These are phyloP conservation scores for Bothriochloa decipiens DNA, from an alignment of 176 grass and related monocot genomes.

Conservation along the genomic window DNA sequence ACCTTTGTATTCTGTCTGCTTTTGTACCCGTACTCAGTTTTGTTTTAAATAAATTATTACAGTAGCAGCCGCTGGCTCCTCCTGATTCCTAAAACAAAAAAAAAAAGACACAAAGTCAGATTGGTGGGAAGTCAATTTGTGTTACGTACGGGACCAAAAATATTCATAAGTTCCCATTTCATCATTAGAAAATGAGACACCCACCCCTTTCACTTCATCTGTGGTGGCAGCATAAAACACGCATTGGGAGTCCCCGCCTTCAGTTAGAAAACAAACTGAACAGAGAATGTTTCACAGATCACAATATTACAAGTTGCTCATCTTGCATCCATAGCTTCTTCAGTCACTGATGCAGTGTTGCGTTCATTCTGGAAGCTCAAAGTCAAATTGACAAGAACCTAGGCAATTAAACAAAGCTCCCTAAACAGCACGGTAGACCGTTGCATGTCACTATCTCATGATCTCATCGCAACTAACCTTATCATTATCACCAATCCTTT, in stretches of 20 bases:
- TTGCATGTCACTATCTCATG: not conserved
- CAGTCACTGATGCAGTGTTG: not conserved
- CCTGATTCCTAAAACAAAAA: too few species aligned
- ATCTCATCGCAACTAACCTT: constrained; percentile 17
- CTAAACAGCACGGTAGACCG: not conserved
- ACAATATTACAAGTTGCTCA: constrained; percentile 16
- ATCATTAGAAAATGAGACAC: not conserved
- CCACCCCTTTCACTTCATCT: not conserved
- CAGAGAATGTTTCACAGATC: not conserved
- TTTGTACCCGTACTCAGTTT: too few species aligned
- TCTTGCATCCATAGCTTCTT: constrained; percentile 9
- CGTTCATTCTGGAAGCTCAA: constrained; percentile 20
- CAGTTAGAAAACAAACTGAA: not conserved
- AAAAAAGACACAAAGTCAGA: not conserved
- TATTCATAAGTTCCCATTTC: not conserved
- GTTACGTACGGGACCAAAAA: not conserved
- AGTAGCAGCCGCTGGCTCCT: too few species aligned
- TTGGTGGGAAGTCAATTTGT: not conserved
- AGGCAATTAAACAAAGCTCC: constrained; percentile 7
- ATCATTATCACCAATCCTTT: constrained; percentile 23
- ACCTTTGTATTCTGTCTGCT: too few species aligned
- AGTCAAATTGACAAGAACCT: constrained; percentile 12
- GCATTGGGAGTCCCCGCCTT: not conserved
- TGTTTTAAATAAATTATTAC: too few species aligned
- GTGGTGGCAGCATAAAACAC: not conserved